These are phyloP conservation scores for Firmiana major DNA, from an alignment of 345 rosid species.

Conservation along the genomic window DNA sequence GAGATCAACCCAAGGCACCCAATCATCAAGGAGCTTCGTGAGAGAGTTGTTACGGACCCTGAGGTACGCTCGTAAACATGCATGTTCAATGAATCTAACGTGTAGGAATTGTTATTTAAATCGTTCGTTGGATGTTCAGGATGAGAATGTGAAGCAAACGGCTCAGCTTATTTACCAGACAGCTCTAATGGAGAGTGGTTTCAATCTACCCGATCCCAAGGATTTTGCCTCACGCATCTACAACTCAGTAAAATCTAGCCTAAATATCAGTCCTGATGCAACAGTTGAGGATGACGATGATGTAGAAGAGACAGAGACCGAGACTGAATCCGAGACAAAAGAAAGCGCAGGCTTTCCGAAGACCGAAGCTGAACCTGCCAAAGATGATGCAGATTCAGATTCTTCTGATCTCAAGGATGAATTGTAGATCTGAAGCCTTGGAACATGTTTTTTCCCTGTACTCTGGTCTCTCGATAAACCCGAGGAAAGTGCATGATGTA, in stretches of 20 bases:
- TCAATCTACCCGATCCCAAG: slow-evolving; percentile 66
- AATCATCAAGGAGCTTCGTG: slow-evolving; percentile 88
- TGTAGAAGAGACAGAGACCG: slow-evolving; percentile 58
- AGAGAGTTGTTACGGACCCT: slow-evolving; percentile 68
- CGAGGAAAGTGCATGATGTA: slow-evolving; percentile 4
- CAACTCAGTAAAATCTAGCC: slow-evolving; percentile 66
- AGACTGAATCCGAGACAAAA: slow-evolving; percentile 34
- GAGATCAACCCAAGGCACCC: slow-evolving; percentile 98
- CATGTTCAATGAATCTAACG: neutral
- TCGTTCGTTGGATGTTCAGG: slow-evolving; percentile 39
- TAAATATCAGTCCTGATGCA: slow-evolving; percentile 75
- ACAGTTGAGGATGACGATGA: slow-evolving; percentile 81
- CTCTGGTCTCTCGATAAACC: neutral
- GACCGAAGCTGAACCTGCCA: slow-evolving; percentile 26
- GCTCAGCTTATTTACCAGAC: slow-evolving; percentile 92
- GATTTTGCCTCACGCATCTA: slow-evolving; percentile 84
- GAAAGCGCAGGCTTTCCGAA: slow-evolving; percentile 28
- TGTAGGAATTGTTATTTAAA: neutral
- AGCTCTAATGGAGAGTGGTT: slow-evolving; percentile 95
- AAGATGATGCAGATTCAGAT: slow-evolving; percentile 29
- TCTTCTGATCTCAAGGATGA: slow-evolving; percentile 44
- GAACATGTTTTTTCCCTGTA: neutral
- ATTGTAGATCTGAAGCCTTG: slow-evolving; percentile 30
- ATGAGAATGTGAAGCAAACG: slow-evolving; percentile 63
- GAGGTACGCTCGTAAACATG: slow-evolving; percentile 52